phyloP scores from a whole-genome alignment of 306 rosid genomes.

The peach (Prunus persica) region DNA sequence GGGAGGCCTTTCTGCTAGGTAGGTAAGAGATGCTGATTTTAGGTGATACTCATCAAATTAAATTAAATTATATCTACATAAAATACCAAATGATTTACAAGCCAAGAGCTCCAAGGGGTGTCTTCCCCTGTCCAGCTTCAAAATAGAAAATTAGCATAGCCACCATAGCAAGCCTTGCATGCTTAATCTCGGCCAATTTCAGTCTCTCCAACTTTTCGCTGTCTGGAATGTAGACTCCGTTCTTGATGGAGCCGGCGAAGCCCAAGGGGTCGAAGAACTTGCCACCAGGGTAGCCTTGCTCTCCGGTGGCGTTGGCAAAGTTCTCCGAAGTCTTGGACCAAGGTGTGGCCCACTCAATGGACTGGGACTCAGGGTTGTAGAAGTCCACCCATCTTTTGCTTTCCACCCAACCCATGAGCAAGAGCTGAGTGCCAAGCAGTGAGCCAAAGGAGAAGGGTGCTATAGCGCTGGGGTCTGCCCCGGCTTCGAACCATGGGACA shows the following conservation, averaged over 20 bases:
- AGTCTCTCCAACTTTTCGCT: conserved; percentile 77
- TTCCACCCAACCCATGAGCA: conserved; percentile 99
- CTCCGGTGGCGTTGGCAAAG: conserved; percentile 79
- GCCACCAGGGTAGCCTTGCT: conserved; percentile 95
- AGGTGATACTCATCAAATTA: conserved; percentile 15
- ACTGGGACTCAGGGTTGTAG: conserved; percentile 95
- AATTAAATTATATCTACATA: conserved; percentile 45
- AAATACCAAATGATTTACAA: conserved; percentile 39
- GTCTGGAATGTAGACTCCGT: conserved; percentile 71
- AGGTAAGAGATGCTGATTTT: no score
- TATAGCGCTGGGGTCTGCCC: conserved; percentile 82
- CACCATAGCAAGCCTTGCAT: conserved; percentile 89
- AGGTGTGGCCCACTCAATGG: conserved; percentile 97
- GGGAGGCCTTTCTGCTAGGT: no score
- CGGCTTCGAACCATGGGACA: conserved; percentile 94
- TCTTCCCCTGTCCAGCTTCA: conserved; percentile 99
- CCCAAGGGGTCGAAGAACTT: conserved; percentile 92
- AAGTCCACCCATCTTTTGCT: conserved; percentile 98
- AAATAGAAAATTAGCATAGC: conserved; percentile 96
- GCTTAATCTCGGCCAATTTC: conserved; percentile 92
- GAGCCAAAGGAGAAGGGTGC: conserved; percentile 98
- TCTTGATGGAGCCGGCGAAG: conserved; percentile 49
- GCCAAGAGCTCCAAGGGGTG: conserved; percentile 97
- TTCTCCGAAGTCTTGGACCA: conserved; percentile 95
- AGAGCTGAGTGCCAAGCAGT: conserved; percentile 80